phyloP scores from a whole-genome alignment of 495 filamentous ascomycete species.

The Aspergillus conjunctus region DNA sequence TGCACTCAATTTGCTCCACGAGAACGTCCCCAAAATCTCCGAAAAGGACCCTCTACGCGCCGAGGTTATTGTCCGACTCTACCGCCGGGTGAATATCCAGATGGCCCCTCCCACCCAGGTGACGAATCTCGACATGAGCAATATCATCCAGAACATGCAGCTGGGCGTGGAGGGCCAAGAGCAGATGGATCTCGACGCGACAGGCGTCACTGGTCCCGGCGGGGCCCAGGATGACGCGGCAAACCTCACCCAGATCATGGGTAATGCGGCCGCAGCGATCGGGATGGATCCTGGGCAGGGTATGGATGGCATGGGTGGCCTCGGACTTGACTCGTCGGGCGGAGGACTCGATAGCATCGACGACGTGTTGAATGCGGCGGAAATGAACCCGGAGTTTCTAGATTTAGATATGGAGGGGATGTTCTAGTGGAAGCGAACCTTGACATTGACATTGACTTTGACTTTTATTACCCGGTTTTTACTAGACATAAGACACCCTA shows the following conservation, averaged over 20 bases:
- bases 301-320: constrained; percentile 29
- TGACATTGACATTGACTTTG: too few relatives aligned
- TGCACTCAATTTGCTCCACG: constrained; percentile 65
- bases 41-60: constrained; percentile 63
- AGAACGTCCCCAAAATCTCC: constrained; percentile 62
- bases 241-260: constrained; percentile 52
- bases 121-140: constrained; percentile 43
- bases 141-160: constrained; percentile 47
- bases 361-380: constrained; percentile 50
- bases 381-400: constrained; percentile 54
- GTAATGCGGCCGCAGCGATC: constrained; percentile 43
- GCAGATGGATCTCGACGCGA: constrained; percentile 40
- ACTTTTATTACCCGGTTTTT: too few relatives aligned
- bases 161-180: constrained; percentile 39
- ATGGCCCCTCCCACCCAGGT: constrained; percentile 44
- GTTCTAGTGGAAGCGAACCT: constrained; percentile 33
- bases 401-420: constrained; percentile 55
- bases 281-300: constrained; percentile 37
- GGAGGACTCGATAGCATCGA: constrained; percentile 36
- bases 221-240: constrained; percentile 34
- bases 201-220: constrained; percentile 21
- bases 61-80: constrained; percentile 73
- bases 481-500: too few relatives aligned
- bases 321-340: not conserved
- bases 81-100: constrained; percentile 70